Base-by-base conservation (phyloP, 2,329 filamentous ascomycete species). In the Periconia sp. region DNA sequence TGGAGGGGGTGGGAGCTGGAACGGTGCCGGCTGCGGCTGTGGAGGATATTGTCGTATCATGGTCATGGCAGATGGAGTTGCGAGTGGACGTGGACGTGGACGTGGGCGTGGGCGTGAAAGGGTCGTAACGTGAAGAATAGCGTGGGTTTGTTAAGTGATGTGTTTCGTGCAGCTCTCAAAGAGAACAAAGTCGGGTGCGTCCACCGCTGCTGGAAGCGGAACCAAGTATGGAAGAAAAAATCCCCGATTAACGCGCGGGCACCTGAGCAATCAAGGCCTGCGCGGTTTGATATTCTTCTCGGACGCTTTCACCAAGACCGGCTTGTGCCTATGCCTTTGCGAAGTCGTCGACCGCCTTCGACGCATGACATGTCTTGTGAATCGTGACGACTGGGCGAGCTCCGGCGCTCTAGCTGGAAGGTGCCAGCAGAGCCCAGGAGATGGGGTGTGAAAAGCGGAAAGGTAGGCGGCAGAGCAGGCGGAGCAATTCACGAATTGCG, bases 241-340 rank as follows among this genome's bases (percentile, higher is more conserved):
- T 6, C 3, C 5, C 33, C 33, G 33, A 37, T 37, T 37, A 19
- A 15, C 27, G 19, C 14, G 42, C 18, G 18, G 42, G 20, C 14
- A 7, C 7, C 42, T 10, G n/a, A 33, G 33, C 31, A 20, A 42
- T 41, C 33, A 37, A 52, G 41, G 33, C 47, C 27, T 49, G 31
- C 42, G 48, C 46, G 50, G 33, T 48, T 53, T 19, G 50, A 37
- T 37, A 11, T 14, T 37, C 5, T 11, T 37, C 11, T 37, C 59
- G 59, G 63, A 66, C 69, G 61, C 63, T 61, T 66, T 71, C 68
- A 73, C 68, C 68, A 65, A 67, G 70, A 72, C 64, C 62, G 68
- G 65, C 69, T 63, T 62, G 70, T 75, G 69, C 72, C 72, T 72
- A 75, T 74, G 72, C 71, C 72, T 74, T 73, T 72, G 71, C 72